Conservation (phyloP, 176 grass and related monocot species). For the Oryza coarctata region DNA sequence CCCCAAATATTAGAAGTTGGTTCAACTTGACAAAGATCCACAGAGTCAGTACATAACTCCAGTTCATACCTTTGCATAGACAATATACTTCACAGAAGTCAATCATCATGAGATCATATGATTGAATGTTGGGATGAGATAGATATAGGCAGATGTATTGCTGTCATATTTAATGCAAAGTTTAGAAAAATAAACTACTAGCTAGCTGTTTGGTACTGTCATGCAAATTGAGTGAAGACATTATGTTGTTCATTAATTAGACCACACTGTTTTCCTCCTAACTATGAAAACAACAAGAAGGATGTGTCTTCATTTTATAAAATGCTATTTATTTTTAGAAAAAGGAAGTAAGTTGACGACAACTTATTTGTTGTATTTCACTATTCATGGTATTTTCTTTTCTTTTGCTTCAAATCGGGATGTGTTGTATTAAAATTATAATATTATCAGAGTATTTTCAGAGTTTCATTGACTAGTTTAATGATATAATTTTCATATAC, state of each 20-base stretch:
- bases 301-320: not conserved
- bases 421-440: not conserved
- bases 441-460: not conserved
- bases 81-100: not conserved
- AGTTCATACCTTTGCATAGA: not conserved
- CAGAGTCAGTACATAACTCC: not conserved
- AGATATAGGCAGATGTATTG: not conserved
- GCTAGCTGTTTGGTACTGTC: not conserved
- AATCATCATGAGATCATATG: constrained; percentile 7
- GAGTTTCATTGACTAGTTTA: not conserved
- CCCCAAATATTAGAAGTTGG: not conserved
- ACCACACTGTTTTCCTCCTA: not conserved
- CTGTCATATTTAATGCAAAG: constrained; percentile 17
- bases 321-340: not conserved
- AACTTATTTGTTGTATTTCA: not conserved
- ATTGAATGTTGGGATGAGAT: constrained; percentile 7
- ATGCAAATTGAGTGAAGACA: constrained; percentile 6
- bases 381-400: not conserved
- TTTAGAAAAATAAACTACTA: not conserved
- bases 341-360: not conserved
- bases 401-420: not conserved
- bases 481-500: not conserved
- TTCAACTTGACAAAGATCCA: constrained; percentile 23
- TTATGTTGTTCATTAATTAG: not conserved
- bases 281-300: not conserved